Evolutionary conservation across 2,329 filamentous ascomycete genomes (phyloP), one percentile per base, ranked within the genome.

Genomic region (Penicillium brasilianum): DNA sequence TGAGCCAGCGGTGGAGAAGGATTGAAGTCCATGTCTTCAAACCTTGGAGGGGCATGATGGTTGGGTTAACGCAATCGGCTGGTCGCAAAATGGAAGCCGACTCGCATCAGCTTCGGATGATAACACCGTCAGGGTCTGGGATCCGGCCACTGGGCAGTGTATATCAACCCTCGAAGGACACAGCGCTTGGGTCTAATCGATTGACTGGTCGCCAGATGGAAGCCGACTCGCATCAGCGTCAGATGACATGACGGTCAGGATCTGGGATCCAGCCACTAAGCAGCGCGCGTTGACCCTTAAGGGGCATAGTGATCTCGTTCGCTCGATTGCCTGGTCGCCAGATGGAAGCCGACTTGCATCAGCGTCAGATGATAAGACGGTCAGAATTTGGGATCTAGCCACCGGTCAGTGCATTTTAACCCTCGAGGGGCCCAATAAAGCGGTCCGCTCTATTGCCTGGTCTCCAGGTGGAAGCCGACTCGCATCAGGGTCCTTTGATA

Each of bases 381-480:
- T 58, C 4, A 36, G n/a, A 20, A 30, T 58, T 11, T 58, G 39
- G 48, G 39, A 52, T 28, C 28, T 25, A 13, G 41, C 36, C 6
- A 58, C 53, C 5, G 36, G 57, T 36, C 36, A 60, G 20, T 46
- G 30, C 7, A 2, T 43, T 10, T 55, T 28, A 25, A 63, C 50
- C 41, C 59, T 59, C 16, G 4, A 52, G 18, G 55, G 71, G 16
- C 63, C 74, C 59, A 57, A 13, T 44, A 20, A 32, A 20, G 53
- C 2, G 1, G 20, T 44, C 36, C 61, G 41, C 58, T 37, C 30
- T 30, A 20, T 51, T 20, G 49, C 49, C 30, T 51, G 49, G 49
- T 51, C 49, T 1, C 44, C 10, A 48, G 53, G 59, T 59, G 37
- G 57, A 59, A 60, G 22, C 41, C 59, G 16, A 46, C 36, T 66